These are phyloP conservation scores for Spinellus fusiger DNA, from an alignment of 192 early-diverging fungal species.

Conservation along the genomic window DNA sequence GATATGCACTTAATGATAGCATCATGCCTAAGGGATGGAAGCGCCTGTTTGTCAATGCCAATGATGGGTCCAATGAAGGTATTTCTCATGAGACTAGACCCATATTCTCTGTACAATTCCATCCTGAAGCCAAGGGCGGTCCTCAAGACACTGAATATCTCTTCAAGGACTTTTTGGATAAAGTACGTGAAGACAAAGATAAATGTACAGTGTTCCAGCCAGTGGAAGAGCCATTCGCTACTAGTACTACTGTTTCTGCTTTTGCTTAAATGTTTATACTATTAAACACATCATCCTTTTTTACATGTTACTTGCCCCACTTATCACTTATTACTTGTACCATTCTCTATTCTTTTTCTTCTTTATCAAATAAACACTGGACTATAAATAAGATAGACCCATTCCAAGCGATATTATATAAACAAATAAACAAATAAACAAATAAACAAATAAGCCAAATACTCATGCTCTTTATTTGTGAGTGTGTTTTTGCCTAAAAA, in stretches of 20 bases:
- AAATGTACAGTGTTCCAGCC: not conserved
- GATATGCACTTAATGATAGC: constrained; percentile 74
- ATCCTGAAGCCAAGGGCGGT: constrained; percentile 92
- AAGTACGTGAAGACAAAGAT: constrained; percentile 57
- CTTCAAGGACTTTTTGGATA: constrained; percentile 73
- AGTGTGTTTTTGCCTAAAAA: no score
- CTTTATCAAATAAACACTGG: no score
- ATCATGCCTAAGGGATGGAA: constrained; percentile 69
- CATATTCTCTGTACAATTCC: constrained; percentile 88
- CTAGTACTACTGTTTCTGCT: constrained; percentile 2
- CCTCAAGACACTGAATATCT: constrained; percentile 89
- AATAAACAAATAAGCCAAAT: no score
- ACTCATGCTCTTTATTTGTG: no score
- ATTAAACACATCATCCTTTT: not conserved
- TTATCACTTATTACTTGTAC: not conserved
- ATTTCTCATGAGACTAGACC: constrained; percentile 70
- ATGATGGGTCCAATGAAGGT: constrained; percentile 94
- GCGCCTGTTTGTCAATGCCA: constrained; percentile 89
- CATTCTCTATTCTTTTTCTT: not conserved
- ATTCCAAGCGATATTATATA: no score
- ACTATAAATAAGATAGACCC: no score
- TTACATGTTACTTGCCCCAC: not conserved
- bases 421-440: no score
- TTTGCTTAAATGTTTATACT: not conserved
- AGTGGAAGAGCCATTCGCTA: not conserved